These are phyloP conservation scores for Plectranthus barbatus DNA, from an alignment of 257 asterid genomes.

Conservation along the genomic window DNA sequence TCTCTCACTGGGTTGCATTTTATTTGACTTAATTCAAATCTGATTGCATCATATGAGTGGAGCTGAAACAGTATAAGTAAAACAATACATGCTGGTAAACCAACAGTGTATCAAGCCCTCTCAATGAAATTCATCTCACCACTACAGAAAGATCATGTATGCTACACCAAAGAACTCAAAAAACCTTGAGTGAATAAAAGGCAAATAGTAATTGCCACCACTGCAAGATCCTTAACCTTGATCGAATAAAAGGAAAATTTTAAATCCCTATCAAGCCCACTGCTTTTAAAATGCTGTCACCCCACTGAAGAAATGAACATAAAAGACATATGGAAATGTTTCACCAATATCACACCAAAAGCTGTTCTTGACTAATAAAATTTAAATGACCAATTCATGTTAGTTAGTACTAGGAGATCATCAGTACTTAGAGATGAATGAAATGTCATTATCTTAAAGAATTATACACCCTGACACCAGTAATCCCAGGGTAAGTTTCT, in stretches of 20 bases:
- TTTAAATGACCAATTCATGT: not conserved
- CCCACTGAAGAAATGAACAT: not conserved
- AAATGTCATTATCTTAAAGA: not conserved
- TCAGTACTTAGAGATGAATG: not conserved
- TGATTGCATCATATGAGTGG: not conserved
- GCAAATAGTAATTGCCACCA: too few relatives aligned
- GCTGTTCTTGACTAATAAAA: not conserved
- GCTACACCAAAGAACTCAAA: not conserved
- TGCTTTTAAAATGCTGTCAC: not conserved
- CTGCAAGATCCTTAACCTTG: not conserved
- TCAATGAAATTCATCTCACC: not conserved
- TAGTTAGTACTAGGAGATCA: too few relatives aligned
- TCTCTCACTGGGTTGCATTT: not conserved
- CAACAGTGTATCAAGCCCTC: not conserved
- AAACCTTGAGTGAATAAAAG: too few relatives aligned
- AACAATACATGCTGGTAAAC: not conserved
- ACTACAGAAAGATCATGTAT: not conserved
- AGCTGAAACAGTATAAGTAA: not conserved
- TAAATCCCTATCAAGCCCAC: not conserved
- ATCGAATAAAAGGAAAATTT: not conserved
- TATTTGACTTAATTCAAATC: not conserved
- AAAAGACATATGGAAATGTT: not conserved
- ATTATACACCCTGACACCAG: not conserved
- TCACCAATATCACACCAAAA: not conserved
- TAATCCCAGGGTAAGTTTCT: not conserved